These are phyloP conservation scores for Fraxinus dipetala DNA, from an alignment of 305 asterid genomes.

Conservation along the genomic window DNA sequence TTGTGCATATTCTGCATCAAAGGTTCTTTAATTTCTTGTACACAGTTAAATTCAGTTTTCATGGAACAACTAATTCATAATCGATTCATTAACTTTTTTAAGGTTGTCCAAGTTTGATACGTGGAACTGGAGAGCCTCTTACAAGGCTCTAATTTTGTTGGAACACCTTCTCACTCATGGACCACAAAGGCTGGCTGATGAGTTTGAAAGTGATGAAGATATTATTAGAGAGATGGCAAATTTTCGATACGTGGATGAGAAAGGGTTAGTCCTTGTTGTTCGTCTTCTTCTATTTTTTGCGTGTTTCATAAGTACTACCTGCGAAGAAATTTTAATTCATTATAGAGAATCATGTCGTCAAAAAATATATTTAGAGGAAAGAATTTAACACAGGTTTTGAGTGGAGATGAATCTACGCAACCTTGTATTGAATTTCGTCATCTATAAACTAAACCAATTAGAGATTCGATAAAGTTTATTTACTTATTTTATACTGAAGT, in stretches of 20 bases:
- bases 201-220: slow-evolving; percentile 58
- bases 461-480: not conserved
- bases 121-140: slow-evolving; percentile 64
- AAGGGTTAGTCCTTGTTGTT: slow-evolving; percentile 45
- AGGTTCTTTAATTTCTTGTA: slow-evolving; percentile 31
- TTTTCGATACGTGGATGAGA: slow-evolving; percentile 56
- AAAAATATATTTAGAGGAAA: not conserved
- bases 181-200: slow-evolving; percentile 72
- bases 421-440: not conserved
- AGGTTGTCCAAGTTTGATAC: slow-evolving; percentile 63
- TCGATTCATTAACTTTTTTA: not conserved
- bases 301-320: not conserved
- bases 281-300: not conserved
- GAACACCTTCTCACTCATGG: slow-evolving; percentile 86
- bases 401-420: not conserved
- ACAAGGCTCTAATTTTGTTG: slow-evolving; percentile 57
- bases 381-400: not conserved
- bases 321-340: not conserved
- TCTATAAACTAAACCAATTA: not conserved
- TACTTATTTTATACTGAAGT: not conserved
- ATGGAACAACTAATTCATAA: not conserved
- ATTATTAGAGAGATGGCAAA: slow-evolving; percentile 46
- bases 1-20: slow-evolving; percentile 65
- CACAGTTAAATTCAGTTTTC: not conserved
- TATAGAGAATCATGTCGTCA: not conserved